phyloP scores from a whole-genome alignment of 2,329 filamentous ascomycete genomes.

The Neodidymelliopsis sp. region DNA sequence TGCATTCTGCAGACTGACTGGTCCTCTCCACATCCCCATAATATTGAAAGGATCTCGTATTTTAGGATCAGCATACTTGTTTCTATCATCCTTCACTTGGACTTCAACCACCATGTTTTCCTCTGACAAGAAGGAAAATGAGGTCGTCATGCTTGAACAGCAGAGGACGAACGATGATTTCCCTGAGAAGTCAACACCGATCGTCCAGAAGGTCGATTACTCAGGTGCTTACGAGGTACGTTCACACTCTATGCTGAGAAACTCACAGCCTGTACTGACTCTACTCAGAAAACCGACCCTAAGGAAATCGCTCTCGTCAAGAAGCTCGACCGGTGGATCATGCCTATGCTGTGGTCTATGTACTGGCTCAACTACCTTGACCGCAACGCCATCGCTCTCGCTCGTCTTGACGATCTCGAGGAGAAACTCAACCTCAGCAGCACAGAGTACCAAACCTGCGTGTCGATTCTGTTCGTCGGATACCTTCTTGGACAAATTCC shows the following conservation, averaged over 20 bases:
- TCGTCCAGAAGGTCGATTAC: constrained; percentile 38
- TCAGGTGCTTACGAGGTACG: constrained; percentile 41
- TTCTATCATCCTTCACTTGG: neutral
- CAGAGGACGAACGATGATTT: constrained; percentile 31
- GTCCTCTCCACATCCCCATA: constrained; percentile 18
- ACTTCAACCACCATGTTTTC: constrained; percentile 23
- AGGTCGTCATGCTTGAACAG: constrained; percentile 38
- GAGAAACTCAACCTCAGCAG: constrained; percentile 64
- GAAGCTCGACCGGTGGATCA: constrained; percentile 73
- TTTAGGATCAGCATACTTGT: neutral
- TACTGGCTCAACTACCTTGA: constrained; percentile 80
- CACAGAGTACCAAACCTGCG: constrained; percentile 63
- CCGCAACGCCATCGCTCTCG: constrained; percentile 72
- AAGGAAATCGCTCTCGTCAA: constrained; percentile 52
- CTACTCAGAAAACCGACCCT: constrained; percentile 39
- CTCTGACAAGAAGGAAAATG: constrained; percentile 31
- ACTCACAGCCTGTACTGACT: neutral
- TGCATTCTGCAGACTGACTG: constrained; percentile 26
- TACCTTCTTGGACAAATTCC: constrained; percentile 50
- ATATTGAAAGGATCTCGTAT: constrained; percentile 2
- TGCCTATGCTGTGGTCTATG: constrained; percentile 75
- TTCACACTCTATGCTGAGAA: neutral
- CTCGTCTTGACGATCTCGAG: constrained; percentile 68
- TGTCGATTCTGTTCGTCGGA: constrained; percentile 67
- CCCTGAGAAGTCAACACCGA: constrained; percentile 32